A percentile compares a stretch with the other conserved stretches of the same genome.
Evolutionary conservation across 2,329 filamentous ascomycete species (phyloP).

Genomic region (Penicillium sp.): DNA sequence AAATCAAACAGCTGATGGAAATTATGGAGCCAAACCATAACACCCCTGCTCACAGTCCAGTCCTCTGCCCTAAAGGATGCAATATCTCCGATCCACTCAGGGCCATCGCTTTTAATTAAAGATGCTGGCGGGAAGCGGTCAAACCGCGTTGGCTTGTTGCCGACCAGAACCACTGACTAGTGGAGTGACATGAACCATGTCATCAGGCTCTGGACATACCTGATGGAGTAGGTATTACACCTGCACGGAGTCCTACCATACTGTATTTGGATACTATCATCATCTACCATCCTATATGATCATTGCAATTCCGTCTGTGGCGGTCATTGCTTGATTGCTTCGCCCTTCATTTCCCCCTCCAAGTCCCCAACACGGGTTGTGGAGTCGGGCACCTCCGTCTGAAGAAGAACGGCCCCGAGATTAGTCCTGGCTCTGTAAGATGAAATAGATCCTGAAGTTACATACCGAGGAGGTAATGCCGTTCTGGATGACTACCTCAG

Average conservation of each 20-base stretch:
- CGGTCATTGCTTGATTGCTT: slow-evolving; percentile 1
- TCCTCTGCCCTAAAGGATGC: background rate
- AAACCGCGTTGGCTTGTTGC: slow-evolving; percentile 4
- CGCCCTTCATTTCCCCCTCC: slow-evolving; percentile 1
- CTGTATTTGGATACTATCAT: too few relatives aligned
- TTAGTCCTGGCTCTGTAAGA: background rate
- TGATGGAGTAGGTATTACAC: too few relatives aligned
- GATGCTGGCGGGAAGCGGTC: slow-evolving; percentile 17
- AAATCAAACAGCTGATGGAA: background rate
- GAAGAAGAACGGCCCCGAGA: background rate
- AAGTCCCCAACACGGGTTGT: background rate
- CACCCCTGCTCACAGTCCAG: background rate
- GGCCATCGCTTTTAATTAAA: slow-evolving; percentile 22
- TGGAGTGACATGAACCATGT: too few relatives aligned
- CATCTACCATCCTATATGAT: too few relatives aligned
- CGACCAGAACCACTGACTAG: too few relatives aligned
- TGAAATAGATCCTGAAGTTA: background rate
- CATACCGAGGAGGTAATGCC: background rate
- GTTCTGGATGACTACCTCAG: too few relatives aligned
- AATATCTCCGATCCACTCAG: slow-evolving; percentile 20
- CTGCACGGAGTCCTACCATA: too few relatives aligned
- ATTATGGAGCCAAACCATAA: background rate
- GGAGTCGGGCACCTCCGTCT: background rate
- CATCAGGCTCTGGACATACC: too few relatives aligned
- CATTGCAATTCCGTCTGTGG: background rate